These are phyloP conservation scores for Dactylonectria macrodidyma DNA, from an alignment of 2,329 filamentous ascomycete species.

Conservation along the genomic window DNA sequence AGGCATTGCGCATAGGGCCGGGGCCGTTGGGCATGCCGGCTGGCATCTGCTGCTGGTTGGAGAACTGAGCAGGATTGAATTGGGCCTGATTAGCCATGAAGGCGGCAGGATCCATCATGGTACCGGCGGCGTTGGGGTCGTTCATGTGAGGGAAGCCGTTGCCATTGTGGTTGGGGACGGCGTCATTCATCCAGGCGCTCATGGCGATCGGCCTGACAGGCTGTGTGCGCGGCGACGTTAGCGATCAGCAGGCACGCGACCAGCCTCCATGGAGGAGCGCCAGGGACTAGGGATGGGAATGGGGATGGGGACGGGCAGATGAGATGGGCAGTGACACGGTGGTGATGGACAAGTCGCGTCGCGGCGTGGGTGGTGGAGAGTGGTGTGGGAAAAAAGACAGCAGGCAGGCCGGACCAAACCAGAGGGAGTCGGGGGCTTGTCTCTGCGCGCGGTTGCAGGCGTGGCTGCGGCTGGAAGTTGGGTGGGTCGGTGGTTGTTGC, in stretches of 20 bases:
- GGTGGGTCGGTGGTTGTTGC: constrained; percentile 33
- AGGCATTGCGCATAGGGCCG: constrained; percentile 85
- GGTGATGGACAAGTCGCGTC: constrained; percentile 61
- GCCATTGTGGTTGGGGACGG: constrained; percentile 79
- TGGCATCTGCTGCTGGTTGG: constrained; percentile 68
- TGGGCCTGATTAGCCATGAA: constrained; percentile 74
- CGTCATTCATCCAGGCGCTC: constrained; percentile 82
- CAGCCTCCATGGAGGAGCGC: constrained; percentile 58
- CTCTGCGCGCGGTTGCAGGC: constrained; percentile 26
- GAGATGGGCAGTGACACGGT: constrained; percentile 65
- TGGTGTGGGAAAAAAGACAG: constrained; percentile 51
- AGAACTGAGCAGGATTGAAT: constrained; percentile 73
- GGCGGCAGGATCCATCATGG: constrained; percentile 77
- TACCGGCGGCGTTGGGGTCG: constrained; percentile 69
- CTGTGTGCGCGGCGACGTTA: constrained; percentile 61
- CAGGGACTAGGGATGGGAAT: constrained; percentile 58
- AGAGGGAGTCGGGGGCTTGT: constrained; percentile 39
- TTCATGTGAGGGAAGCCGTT: constrained; percentile 77
- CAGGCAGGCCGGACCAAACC: constrained; percentile 38
- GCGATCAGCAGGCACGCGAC: constrained; percentile 58
- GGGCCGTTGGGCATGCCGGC: constrained; percentile 82
- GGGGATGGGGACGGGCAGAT: constrained; percentile 52
- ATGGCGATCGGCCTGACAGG: constrained; percentile 69
- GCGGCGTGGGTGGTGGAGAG: constrained; percentile 59
- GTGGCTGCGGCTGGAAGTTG: constrained; percentile 10